Evolutionary conservation across 2,329 filamentous ascomycete species (phyloP).

Genomic region (Fusarium falciforme): DNA sequence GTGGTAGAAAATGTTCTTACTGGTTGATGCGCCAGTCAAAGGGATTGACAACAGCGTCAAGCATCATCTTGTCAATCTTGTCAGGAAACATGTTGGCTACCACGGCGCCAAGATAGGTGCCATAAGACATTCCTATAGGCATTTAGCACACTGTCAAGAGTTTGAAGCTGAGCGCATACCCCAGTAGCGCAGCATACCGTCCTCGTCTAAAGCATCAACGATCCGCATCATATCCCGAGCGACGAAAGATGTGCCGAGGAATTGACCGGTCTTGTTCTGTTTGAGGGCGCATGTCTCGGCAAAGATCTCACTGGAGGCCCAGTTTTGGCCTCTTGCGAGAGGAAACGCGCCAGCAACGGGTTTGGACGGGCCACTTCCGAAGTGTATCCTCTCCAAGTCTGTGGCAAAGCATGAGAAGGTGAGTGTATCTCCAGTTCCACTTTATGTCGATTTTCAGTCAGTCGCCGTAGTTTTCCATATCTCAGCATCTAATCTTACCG

Average conservation of each 20-base stretch:
- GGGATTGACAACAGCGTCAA: constrained; percentile 48
- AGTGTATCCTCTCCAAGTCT: background rate
- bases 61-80: constrained; percentile 46
- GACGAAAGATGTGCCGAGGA: constrained; percentile 57
- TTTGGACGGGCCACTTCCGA: background rate
- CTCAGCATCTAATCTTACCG: constrained; percentile 23
- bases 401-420: constrained; percentile 41
- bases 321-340: constrained; percentile 31
- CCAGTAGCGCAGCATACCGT: constrained; percentile 54
- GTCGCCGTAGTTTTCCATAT: background rate
- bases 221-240: constrained; percentile 58
- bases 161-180: constrained; percentile 36
- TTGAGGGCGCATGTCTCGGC: constrained; percentile 32
- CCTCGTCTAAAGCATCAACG: constrained; percentile 55
- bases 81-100: constrained; percentile 55
- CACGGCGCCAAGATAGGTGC: constrained; percentile 52
- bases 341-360: constrained; percentile 9
- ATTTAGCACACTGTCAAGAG: background rate
- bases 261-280: constrained; percentile 45
- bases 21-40: constrained; percentile 46
- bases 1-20: constrained; percentile 17
- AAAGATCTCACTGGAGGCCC: constrained; percentile 37
- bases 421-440: constrained; percentile 44
- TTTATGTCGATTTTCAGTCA: background rate
- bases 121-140: constrained; percentile 48